Evolutionary conservation across 176 grass and related monocot genomes (phyloP), one percentile per base, ranked within the genome.

Genomic region (Hordeum marinum): DNA sequence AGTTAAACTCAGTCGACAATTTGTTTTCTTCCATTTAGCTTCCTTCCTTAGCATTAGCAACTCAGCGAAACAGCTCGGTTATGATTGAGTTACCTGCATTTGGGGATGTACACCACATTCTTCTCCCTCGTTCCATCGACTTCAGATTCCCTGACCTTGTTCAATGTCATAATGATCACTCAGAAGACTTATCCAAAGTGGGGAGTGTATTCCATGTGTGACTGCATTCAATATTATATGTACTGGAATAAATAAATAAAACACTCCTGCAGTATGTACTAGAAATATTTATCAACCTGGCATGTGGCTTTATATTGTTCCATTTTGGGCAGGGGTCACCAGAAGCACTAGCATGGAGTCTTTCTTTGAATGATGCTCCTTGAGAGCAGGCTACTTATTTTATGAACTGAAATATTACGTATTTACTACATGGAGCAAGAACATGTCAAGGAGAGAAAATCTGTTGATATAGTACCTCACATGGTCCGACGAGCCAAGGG

Each of bases 81-180:
- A 36, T 35, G 37, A 76, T 36, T 54, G 82, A 63, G 36, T 85
- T 85, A 99, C 97, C 97, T 99, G 97, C 97, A 99, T 84, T 92
- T 96, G 43, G 94, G 97, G 43, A 99, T 86, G 76, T 94, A 91
- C 35, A 99, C 97, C 79, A 99, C 94, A 80, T 99, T 99, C 72
- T 90, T 96, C 82, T 99, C 97, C 85, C 35, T 92, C 21, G 76
- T 92, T 63, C 94, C 97, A 70, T 99, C 66, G 78, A 89, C 84
- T 81, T 96, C 86, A 29, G 97, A 94, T 92, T 96, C 90, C 92
- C 55, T 99, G 40, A 92, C 97, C 97, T 99, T 81, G 48, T 76
- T 83, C 74, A 79, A 66, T 63, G 29, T 90, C 84, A 94, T 68
- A 86, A 92, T 91, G 85, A 76, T 88, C 75, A 83, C 60, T 80